phyloP scores from a whole-genome alignment of 176 grass and related monocot genomes.

The Eragrostis nindensis region DNA sequence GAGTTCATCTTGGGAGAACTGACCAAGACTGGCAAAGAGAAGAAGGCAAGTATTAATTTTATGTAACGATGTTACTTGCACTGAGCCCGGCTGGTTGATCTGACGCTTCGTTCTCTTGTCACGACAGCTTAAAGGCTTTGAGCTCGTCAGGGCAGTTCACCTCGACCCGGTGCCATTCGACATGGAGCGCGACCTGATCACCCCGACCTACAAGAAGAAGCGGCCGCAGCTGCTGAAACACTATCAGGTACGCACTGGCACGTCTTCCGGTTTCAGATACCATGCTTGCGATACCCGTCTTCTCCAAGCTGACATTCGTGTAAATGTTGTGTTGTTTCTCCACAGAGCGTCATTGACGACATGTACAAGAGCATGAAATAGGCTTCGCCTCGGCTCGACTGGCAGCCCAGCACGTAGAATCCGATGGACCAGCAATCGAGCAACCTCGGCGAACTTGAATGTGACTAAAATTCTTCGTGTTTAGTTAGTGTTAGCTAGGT shows the following conservation, averaged over 20 bases:
- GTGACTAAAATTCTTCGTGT: background rate
- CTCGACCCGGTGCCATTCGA: constrained; percentile 82
- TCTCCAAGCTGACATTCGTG: constrained; percentile 8
- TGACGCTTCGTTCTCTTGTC: constrained; percentile 16
- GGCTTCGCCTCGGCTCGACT: background rate
- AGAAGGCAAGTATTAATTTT: constrained; percentile 57
- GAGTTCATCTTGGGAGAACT: constrained; percentile 76
- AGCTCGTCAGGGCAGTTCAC: constrained; percentile 87
- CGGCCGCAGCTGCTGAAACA: constrained; percentile 83
- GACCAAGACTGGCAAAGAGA: constrained; percentile 66
- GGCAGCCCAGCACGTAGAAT: background rate
- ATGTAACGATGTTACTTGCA: background rate
- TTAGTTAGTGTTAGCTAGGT: constrained; percentile 1
- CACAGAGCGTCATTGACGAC: constrained; percentile 64
- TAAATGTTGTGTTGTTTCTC: background rate
- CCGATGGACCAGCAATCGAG: background rate
- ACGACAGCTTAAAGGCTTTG: constrained; percentile 92
- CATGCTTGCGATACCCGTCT: background rate
- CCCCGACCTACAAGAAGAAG: constrained; percentile 98
- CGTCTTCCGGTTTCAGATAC: background rate
- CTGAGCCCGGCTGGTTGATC: constrained; percentile 7
- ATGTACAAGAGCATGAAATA: constrained; percentile 80
- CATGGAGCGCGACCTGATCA: constrained; percentile 88
- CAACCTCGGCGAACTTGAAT: background rate
- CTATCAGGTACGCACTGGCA: constrained; percentile 64